Base-by-base conservation (phyloP, 805 yeast genomes). In the Ogataea ramenticola region DNA sequence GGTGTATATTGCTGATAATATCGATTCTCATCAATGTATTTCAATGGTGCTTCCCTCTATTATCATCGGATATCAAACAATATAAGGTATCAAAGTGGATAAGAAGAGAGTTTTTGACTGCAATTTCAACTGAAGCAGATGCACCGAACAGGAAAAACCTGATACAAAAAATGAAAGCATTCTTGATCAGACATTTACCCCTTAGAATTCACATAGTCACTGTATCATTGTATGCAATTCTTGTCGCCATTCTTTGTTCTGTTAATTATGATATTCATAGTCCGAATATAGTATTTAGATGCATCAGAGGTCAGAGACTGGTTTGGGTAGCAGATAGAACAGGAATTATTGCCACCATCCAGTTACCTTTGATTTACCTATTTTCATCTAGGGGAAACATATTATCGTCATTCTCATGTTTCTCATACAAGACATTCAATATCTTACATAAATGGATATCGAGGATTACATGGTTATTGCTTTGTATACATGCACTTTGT, bases 321-420 rank as follows among this genome's bases (percentile, higher is more conserved):
- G 66, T 66, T 24, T 55, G 55, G 16, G 48, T 53, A 40, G 77
- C 74, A 3, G 77, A 74, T 53, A 58, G 78, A 51, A 59, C 73
- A 0, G 79, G 77, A 1, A 73, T 72, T 5, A 49, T 73, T 24
- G 70, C 72, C 2, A 63, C 64, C 1, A 53, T 53, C 29, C 71
- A 67, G 43, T 44, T 67, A 19, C 72, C 72, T 7, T 41, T 67
- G 26, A 46, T 63, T 7, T 60, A 60, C 43, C 41, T 60, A 31
- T 66, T 67, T 47, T 52, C 68, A n/a, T 53, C 67, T 0, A 51
- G 72, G 49, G 65, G 64, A 38, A 65, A 66, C 44, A 46, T 64
- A 20, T 46, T 63, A 11, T 45, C 56, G 12, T 41, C 47, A n/a
- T 24, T 61, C 2, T 64, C 68, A 3, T 69, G 71, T 1, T 47